A percentile compares a stretch with the other conserved stretches of the same genome.
These are phyloP conservation scores for Talaromyces thailandensis DNA, from an alignment of 495 filamentous ascomycete species.

Conservation along the genomic window DNA sequence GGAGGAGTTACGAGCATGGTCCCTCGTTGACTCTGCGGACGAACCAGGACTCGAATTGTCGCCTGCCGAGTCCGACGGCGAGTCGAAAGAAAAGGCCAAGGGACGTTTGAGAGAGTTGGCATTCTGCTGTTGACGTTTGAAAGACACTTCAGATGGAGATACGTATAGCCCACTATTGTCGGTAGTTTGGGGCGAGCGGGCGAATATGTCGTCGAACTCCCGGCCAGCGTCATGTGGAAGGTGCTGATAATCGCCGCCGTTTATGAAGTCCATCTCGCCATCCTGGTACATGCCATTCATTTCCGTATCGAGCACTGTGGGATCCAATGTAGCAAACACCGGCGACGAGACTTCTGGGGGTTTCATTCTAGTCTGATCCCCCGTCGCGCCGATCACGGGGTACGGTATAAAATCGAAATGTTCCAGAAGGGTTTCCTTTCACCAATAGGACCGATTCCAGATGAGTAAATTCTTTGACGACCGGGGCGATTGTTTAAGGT, in stretches of 20 bases:
- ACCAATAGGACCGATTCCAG: background rate
- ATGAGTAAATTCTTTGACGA: background rate
- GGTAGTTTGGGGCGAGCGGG: constrained; percentile 16
- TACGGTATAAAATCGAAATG: background rate
- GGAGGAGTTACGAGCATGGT: constrained; percentile 32
- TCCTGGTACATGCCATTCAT: constrained; percentile 34
- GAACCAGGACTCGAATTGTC: constrained; percentile 37
- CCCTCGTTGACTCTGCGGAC: constrained; percentile 34
- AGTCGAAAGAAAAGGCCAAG: constrained; percentile 26
- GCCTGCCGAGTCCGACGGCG: constrained; percentile 31
- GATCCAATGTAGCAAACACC: constrained; percentile 32
- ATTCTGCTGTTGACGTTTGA: constrained; percentile 23
- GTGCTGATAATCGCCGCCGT: constrained; percentile 26
- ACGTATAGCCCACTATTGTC: background rate
- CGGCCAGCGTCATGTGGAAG: constrained; percentile 29
- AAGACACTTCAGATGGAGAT: constrained; percentile 21
- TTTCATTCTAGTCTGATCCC: constrained; percentile 25
- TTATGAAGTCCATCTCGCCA: constrained; percentile 35
- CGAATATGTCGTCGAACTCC: constrained; percentile 37
- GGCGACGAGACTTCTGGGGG: constrained; percentile 31
- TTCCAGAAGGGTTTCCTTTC: background rate
- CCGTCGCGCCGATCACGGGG: background rate
- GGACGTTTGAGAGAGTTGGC: constrained; percentile 28
- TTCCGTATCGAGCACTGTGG: constrained; percentile 38
- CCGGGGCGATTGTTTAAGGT: background rate